Base-by-base conservation (phyloP, 805 yeast species). In the Yarrowia sp. region DNA sequence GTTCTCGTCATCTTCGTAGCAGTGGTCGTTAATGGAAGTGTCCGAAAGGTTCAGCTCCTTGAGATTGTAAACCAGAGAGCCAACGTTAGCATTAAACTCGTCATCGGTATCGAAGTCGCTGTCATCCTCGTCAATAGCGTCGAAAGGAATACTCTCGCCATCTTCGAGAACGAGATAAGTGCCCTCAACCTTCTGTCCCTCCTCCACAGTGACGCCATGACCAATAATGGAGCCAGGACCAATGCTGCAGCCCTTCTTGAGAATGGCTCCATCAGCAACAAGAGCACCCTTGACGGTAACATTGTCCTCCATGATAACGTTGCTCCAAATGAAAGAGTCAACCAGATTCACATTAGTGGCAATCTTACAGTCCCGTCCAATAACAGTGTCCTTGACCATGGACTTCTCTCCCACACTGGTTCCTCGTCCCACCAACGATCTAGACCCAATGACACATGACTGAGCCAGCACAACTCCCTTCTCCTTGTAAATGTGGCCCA, bases 401-500 rank as follows among this genome's bases (percentile, higher is more conserved):
- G 96, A 79, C 17, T 87, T 86, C 68, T 88, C 92, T 44, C 96
- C 96, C 69, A 95, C 87, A 43, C 78, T 79, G 0, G 97, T 82
- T 61, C 84, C 82, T 1, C 87, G 79, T 3, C 98, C 99, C 68
- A 95, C 88, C 3, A 91, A 89, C 0, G 96, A 89, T 68, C 90
- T 81, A 64, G 86, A 83, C 19, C 89, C 90, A 66, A 95, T 85
- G 68, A 85, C 85, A 77, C 98, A 92, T n/a, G 95, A 87, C 73
- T 93, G 97, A 0, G 98, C 96, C 68, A 93, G 80, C 9, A 91
- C 85, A n/a, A 93, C 93, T 69, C 87, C 88, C 40, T 85, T 83
- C 73, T 92, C 98, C 76, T 92, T 92, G 76, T 95, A 95, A 62
- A 93, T 84, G 75, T 95, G 96, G 63, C 90, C 88, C 61, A 88